A percentile compares a stretch with the other conserved stretches of the same genome.
Conservation (phyloP, 2,329 filamentous ascomycete species). For the Ophiocordyceps camponoti-leonardi region DNA sequence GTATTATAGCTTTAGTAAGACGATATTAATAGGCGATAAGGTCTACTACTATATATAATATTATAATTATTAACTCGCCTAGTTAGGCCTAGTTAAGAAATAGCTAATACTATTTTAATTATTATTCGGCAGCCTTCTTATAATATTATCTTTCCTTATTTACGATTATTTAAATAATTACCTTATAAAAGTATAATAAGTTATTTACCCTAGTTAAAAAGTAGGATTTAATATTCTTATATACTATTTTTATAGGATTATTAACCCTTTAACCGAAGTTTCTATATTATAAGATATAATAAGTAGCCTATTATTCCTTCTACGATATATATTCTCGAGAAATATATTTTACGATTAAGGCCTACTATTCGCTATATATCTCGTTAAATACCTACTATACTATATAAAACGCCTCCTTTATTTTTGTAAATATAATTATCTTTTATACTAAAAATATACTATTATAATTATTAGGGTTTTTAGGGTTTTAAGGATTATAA, state of each 20-base stretch:
- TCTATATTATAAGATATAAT: too few relatives aligned
- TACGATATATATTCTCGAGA: not conserved
- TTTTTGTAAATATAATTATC: not conserved
- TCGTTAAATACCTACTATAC: not conserved
- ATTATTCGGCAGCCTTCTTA: not conserved
- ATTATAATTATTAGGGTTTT: not conserved
- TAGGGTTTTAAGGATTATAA: not conserved
- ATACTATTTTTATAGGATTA: too few relatives aligned
- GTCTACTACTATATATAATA: too few relatives aligned
- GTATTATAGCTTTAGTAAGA: too few relatives aligned
- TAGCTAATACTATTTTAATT: not conserved
- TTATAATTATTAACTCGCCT: too few relatives aligned
- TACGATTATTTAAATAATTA: not conserved
- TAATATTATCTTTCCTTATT: not conserved
- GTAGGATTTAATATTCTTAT: too few relatives aligned
- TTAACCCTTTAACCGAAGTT: too few relatives aligned
- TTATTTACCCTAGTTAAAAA: too few relatives aligned
- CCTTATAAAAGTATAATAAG: too few relatives aligned
- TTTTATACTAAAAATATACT: not conserved
- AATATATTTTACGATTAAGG: not conserved
- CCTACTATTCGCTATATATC: not conserved
- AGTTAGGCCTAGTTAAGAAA: too few relatives aligned
- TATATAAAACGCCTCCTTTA: not conserved
- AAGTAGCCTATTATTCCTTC: not conserved
- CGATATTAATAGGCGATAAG: too few relatives aligned